Conservation (phyloP, 1,284 basidiomycete species). For the Porogramme epimiltina region DNA sequence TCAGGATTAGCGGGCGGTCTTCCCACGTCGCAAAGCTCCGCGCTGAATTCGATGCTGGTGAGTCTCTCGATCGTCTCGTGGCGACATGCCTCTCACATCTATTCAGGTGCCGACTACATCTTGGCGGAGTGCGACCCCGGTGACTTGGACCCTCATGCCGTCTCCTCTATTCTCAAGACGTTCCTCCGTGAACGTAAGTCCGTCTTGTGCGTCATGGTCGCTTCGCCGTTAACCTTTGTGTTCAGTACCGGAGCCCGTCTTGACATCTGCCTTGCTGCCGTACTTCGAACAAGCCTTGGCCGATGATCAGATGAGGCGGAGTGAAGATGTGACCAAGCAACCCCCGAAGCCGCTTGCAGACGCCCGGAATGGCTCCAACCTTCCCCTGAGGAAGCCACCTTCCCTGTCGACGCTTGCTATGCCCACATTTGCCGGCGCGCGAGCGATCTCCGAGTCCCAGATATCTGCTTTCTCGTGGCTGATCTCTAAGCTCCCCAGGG, state of each 20-base stretch:
- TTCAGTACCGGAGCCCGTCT: conserved; percentile 79
- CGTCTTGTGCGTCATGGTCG: conserved; percentile 7
- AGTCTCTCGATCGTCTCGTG: neutral
- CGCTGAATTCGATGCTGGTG: conserved; percentile 82
- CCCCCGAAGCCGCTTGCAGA: conserved; percentile 42
- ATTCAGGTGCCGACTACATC: conserved; percentile 68
- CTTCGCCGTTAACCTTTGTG: conserved; percentile 5
- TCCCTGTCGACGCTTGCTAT: conserved; percentile 76
- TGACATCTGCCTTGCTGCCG: conserved; percentile 69
- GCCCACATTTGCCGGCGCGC: conserved; percentile 60
- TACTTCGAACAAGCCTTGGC: conserved; percentile 77
- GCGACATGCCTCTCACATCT: neutral
- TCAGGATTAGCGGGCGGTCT: conserved; percentile 73
- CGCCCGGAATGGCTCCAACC: conserved; percentile 38
- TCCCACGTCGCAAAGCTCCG: conserved; percentile 76
- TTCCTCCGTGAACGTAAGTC: conserved; percentile 77
- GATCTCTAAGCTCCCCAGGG: conserved; percentile 64
- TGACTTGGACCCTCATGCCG: conserved; percentile 90
- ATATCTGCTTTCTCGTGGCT: conserved; percentile 56
- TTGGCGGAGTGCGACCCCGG: conserved; percentile 74
- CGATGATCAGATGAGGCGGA: conserved; percentile 44
- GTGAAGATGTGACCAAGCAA: conserved; percentile 5
- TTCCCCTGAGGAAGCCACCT: conserved; percentile 69
- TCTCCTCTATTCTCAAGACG: conserved; percentile 84
- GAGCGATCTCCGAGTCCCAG: conserved; percentile 58